Conservation (phyloP, 2,329 filamentous ascomycete species). For the Monosporascus sp. region DNA sequence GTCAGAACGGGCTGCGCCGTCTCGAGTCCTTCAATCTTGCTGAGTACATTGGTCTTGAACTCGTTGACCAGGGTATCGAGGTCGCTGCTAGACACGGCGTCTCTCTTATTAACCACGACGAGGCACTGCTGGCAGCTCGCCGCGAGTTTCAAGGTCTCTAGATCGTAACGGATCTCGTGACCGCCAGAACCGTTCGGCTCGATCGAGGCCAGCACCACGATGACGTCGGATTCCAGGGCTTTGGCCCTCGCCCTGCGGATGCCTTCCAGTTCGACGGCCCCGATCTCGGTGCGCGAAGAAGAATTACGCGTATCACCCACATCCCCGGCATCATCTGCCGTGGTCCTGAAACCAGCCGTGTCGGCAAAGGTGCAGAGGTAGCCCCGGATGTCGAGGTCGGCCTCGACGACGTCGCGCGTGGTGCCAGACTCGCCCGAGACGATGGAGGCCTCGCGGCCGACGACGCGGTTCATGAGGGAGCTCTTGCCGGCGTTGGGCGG, state of each 20-base stretch:
- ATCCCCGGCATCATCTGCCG: conserved; percentile 8
- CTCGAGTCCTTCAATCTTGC: conserved; percentile 36
- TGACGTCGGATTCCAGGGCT: conserved; percentile 77
- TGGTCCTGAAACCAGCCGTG: conserved; percentile 77
- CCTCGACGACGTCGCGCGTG: conserved; percentile 89
- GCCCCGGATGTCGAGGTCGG: conserved; percentile 80
- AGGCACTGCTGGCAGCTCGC: conserved; percentile 43
- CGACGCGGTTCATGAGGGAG: conserved; percentile 82
- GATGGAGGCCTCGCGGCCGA: conserved; percentile 90
- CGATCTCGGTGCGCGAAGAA: conserved; percentile 40
- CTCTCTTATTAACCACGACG: conserved; percentile 59
- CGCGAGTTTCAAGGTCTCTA: conserved; percentile 51
- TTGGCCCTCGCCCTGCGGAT: conserved; percentile 80
- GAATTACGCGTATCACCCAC: conserved; percentile 1
- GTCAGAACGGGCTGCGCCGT: conserved; percentile 48
- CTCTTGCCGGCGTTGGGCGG: conserved; percentile 95
- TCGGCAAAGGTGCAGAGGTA: conserved; percentile 94
- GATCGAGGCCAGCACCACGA: conserved; percentile 75
- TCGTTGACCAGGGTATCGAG: conserved; percentile 33
- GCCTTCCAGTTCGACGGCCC: conserved; percentile 79
- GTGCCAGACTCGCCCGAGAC: conserved; percentile 91
- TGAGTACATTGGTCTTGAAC: conserved; percentile 35
- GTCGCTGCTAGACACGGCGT: conserved; percentile 34
- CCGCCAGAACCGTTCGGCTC: conserved; percentile 41
- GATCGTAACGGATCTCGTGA: conserved; percentile 45